Evolutionary conservation across 2,329 filamentous ascomycete genomes (phyloP).

Genomic region (Sporothrix globosa): DNA sequence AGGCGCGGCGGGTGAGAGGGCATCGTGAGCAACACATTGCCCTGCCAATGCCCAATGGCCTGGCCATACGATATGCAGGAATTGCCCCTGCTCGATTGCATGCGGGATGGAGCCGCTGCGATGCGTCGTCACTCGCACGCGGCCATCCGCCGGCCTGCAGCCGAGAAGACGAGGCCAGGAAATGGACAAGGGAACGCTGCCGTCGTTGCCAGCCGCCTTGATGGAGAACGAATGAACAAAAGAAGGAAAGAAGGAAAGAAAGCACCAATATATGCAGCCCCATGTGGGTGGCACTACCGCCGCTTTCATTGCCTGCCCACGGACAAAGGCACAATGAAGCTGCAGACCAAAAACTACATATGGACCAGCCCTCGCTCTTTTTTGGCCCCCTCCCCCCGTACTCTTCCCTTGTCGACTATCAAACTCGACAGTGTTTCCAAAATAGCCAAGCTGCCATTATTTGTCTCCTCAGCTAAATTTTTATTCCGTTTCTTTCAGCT

Average conservation of each 20-base stretch:
- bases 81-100: background rate
- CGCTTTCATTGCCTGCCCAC: slow-evolving; percentile 6
- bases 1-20: slow-evolving; percentile 2
- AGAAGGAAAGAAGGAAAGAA: background rate
- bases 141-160: slow-evolving; percentile 25
- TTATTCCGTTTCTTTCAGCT: slow-evolving; percentile 41
- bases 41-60: slow-evolving; percentile 19
- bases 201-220: too few species aligned
- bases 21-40: slow-evolving; percentile 8
- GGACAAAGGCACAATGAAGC: background rate
- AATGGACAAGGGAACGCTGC: too few species aligned
- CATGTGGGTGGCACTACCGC: slow-evolving; percentile 13
- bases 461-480: slow-evolving; percentile 42
- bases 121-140: slow-evolving; percentile 23
- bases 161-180: background rate
- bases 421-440: slow-evolving; percentile 47
- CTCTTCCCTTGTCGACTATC: slow-evolving; percentile 43
- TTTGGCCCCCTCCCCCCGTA: slow-evolving; percentile 33
- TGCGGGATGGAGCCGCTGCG: slow-evolving; percentile 15
- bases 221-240: background rate
- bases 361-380: slow-evolving; percentile 26
- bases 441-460: slow-evolving; percentile 25
- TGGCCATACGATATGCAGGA: background rate
- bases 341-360: slow-evolving; percentile 28
- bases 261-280: slow-evolving; percentile 2